These are phyloP conservation scores for Endotrypanum monterogeii DNA, from an alignment of 208 protist species.

Conservation along the genomic window DNA sequence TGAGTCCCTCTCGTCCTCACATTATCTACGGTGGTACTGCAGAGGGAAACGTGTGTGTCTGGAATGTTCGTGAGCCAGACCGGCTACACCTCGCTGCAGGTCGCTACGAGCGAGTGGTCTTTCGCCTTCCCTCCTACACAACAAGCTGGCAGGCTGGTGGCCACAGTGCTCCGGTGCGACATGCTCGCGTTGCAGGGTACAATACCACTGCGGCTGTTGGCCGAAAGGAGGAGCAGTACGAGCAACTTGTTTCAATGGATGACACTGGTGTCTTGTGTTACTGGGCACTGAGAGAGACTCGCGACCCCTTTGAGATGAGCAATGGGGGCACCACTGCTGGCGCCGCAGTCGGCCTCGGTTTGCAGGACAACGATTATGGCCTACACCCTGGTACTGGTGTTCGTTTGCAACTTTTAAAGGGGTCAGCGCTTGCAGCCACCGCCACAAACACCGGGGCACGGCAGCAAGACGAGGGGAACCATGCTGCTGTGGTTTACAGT, in stretches of 20 bases:
- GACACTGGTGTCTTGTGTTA: slow-evolving; percentile 48
- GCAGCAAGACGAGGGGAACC: background rate
- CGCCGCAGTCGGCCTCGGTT: slow-evolving; percentile 15
- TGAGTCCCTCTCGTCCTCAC: slow-evolving; percentile 62
- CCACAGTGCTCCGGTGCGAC: slow-evolving; percentile 53
- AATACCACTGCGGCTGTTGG: slow-evolving; percentile 30
- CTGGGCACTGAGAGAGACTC: slow-evolving; percentile 71
- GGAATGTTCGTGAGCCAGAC: slow-evolving; percentile 81
- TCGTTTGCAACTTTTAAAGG: slow-evolving; percentile 45
- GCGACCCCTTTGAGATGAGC: slow-evolving; percentile 26
- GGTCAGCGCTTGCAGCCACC: slow-evolving; percentile 5
- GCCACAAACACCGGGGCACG: background rate
- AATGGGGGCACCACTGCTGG: background rate
- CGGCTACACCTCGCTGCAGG: slow-evolving; percentile 62
- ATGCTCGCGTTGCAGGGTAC: slow-evolving; percentile 67
- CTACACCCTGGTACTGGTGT: slow-evolving; percentile 43
- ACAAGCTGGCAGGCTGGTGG: slow-evolving; percentile 74
- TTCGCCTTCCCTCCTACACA: slow-evolving; percentile 73
- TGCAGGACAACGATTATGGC: slow-evolving; percentile 63
- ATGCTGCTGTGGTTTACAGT: slow-evolving; percentile 1
- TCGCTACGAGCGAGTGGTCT: slow-evolving; percentile 40
- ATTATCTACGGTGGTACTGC: slow-evolving; percentile 72
- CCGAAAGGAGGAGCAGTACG: slow-evolving; percentile 52
- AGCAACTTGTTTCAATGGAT: slow-evolving; percentile 81
- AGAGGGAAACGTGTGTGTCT: slow-evolving; percentile 73